Evolutionary conservation across 1,139 yeast species (phyloP).

Genomic region (Martiniozyma asiatica): DNA sequence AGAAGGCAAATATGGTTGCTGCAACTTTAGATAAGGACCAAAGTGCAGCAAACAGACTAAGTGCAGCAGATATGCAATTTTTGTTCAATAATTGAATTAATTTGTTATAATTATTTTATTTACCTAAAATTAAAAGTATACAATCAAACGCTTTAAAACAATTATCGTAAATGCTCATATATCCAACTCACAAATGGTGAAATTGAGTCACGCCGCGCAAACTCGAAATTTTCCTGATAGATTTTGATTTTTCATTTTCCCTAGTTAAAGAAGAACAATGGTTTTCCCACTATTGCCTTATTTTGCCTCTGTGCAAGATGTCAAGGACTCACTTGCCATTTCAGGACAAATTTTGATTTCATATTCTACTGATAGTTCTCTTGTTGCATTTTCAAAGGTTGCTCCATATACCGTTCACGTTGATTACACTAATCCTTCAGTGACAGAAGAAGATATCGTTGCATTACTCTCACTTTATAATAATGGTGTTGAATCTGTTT

Average conservation of each 20-base stretch:
- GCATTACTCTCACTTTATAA: conserved; percentile 45
- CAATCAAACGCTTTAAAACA: too few species aligned
- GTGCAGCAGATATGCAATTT: conserved; percentile 91
- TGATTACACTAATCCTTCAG: conserved; percentile 10
- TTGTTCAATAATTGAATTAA: conserved; percentile 45
- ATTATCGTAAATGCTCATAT: too few species aligned
- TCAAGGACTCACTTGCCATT: conserved; percentile 11
- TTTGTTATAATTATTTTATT: too few species aligned
- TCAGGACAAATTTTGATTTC: conserved; percentile 20
- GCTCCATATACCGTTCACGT: conserved; percentile 12
- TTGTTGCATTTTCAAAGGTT: conserved; percentile 12
- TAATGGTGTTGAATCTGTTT: conserved; percentile 47
- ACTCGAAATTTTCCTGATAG: too few species aligned
- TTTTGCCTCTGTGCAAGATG: conserved; percentile 8
- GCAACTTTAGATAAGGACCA: conserved; percentile 92
- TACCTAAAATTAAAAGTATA: too few species aligned
- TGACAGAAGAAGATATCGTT: conserved; percentile 14
- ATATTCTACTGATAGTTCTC: conserved; percentile 10
- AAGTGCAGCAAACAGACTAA: conserved; percentile 73
- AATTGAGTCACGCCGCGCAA: too few species aligned
- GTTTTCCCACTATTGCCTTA: conserved; percentile 22
- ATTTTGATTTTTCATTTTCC: too few species aligned
- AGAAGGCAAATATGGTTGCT: conserved; percentile 94
- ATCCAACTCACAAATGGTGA: too few species aligned
- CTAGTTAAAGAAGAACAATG: too few species aligned